phyloP scores from a whole-genome alignment of 192 early-diverging fungal genomes.

The Backusella sp. region DNA sequence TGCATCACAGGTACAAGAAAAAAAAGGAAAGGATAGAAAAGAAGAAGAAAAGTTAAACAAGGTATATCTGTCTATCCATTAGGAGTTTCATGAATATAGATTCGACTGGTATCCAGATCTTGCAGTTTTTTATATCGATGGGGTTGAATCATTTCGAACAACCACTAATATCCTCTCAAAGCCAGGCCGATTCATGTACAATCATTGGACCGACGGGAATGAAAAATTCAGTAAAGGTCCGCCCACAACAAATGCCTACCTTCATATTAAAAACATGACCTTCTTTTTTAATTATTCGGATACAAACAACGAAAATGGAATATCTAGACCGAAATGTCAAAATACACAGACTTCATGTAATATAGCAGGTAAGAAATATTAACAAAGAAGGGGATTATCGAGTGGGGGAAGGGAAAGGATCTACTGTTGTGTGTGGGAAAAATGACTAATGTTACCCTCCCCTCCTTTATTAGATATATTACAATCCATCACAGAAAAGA shows the following conservation, averaged over 20 bases:
- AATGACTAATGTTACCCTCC: neutral
- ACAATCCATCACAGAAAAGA: slow-evolving; percentile 1
- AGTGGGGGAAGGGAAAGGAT: neutral
- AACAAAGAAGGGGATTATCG: neutral
- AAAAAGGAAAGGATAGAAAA: neutral
- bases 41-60: neutral
- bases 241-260: slow-evolving; percentile 7
- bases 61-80: neutral
- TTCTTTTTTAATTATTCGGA: slow-evolving; percentile 9
- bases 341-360: neutral
- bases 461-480: neutral
- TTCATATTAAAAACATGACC: slow-evolving; percentile 8
- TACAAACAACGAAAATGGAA: neutral
- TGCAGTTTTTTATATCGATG: slow-evolving; percentile 21
- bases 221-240: slow-evolving; percentile 22
- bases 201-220: slow-evolving; percentile 34
- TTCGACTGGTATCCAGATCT: slow-evolving; percentile 29
- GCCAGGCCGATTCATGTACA: slow-evolving; percentile 23
- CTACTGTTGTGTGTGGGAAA: neutral
- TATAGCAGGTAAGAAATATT: neutral
- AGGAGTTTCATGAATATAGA: slow-evolving; percentile 33
- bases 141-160: neutral
- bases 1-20: slow-evolving; percentile 8
- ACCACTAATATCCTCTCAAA: slow-evolving; percentile 19
- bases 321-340: slow-evolving; percentile 6